Evolutionary conservation across 805 yeast species (phyloP), one percentile per base, ranked within the genome.

Genomic region (Teunomyces barrocoloradensis): DNA sequence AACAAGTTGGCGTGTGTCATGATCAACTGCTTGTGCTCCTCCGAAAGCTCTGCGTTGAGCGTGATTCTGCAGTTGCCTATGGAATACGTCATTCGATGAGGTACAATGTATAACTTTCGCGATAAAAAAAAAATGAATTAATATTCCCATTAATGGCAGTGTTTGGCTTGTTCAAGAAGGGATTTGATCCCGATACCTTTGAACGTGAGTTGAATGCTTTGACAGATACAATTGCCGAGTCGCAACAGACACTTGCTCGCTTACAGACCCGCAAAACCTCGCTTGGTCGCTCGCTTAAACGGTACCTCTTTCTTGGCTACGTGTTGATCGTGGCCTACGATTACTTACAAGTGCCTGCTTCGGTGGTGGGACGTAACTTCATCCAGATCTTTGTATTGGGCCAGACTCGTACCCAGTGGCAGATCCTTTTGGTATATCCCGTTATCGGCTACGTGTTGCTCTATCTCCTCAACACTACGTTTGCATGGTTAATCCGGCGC

Each of bases 181-280:
- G 54, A 12, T 53, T 77, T 52, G 73, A 75, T 47, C 75, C 80
- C 4, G 68, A 69, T 21, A 51, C 55, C 35, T 77, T 70, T 54
- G 82, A 78, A 48, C 67, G 63, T 48, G 72, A 74, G 28, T 59
- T 78, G 34, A 68, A 73, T 17, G 37, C 53, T 2, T 45, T 78
- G 10, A 62, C 79, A 0, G 59, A 58, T 2, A 60, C 64, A 21
- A 75, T 78, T 35, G 46, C 64, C 2, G 50, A 40, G 20, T 56
- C 59, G 10, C 60, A 68, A 42, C 58, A 61, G 42, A 60, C 55
- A 23, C 44, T 67, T 12, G 40, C 53, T 1, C 53, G 47, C 13
- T 54, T 48, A 48, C 44, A 48, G 29, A 29, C 50, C 43, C 42
- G 59, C 53, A 47, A 55, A 43, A 40, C 46, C 40, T 49, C 56